Evolutionary conservation across 495 filamentous ascomycete species (phyloP), one percentile per base, ranked within the genome.

Genomic region (Rhizodiscina lignyota): DNA sequence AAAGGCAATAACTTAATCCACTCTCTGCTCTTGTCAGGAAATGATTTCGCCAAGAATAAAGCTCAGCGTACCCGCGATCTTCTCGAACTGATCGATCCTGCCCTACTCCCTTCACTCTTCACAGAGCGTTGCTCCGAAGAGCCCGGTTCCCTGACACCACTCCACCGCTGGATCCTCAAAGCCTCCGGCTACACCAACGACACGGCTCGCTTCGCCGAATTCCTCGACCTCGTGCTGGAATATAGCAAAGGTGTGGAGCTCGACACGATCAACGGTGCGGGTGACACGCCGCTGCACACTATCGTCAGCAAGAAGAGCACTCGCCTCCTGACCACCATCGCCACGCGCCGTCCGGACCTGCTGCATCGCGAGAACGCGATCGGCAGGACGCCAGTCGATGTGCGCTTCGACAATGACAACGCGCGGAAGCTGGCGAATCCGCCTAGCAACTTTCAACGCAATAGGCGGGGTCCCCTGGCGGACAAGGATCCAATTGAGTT

Each of bases 311-410:
- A 41, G 16, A 41, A 45, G 17, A 44, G 55, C 1, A 42, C 51
- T 5, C 42, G 43, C 5, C 41, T 70, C 0, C 51, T 68, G 10
- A 53, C 58, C 4, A 33, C 57, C 5, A 55, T 83, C 24, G 45
- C 83, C 12, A 56, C 67, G 10, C 57, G 60, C 21, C 63, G 69
- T 11, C 68, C 72, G 1, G 61, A 60, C 23, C 57, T 82, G 0
- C 51, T 83, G 0, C 61, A 67, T 45, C 64, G 69, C 23, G 80
- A 84, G 43, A 83, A 80, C 44, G 64, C 77, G 0, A 76, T 73
- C 0, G 80, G 79, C 8, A 64, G 62, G 8, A 86, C 79, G 2
- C 71, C 78, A 0, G 52, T 62, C 16, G 79, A 86, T 36, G 60
- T 83, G 26, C 69, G 72, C 1, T 61, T 66, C 21, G 68, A 72